Conservation (phyloP, 2,329 filamentous ascomycete genomes). For the Periconia macrospinosa region DNA sequence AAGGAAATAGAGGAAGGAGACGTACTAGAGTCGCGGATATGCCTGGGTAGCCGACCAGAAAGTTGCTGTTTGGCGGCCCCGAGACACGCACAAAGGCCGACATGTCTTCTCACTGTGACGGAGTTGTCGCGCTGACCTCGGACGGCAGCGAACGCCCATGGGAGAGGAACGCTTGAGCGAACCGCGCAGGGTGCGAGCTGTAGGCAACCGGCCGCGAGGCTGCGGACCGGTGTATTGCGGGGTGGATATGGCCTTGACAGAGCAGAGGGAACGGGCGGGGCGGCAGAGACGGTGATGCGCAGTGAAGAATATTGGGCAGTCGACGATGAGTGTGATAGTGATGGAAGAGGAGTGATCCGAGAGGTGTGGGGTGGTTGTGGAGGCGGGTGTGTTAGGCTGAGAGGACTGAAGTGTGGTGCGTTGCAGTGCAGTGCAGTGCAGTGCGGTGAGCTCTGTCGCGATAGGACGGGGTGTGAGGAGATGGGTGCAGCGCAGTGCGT, state of each 20-base stretch:
- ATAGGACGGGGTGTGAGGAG: background rate
- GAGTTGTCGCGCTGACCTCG: conserved; percentile 39
- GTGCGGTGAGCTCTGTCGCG: background rate
- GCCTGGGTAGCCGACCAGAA: conserved; percentile 94
- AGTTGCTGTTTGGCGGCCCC: conserved; percentile 94
- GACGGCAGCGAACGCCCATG: conserved; percentile 38
- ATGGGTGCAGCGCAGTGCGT: background rate
- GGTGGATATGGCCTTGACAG: conserved; percentile 1
- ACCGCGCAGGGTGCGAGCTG: conserved; percentile 2
- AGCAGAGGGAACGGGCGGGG: conserved; percentile 4
- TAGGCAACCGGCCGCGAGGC: background rate
- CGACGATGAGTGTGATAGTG: conserved; percentile 6
- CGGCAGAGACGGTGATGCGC: background rate
- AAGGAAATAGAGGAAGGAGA: conserved; percentile 21
- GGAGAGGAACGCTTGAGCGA: conserved; percentile 17
- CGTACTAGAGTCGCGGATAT: conserved; percentile 96
- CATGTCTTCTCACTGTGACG: conserved; percentile 36
- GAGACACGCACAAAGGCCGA: conserved; percentile 92
- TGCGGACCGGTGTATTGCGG: background rate
- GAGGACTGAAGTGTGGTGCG: background rate
- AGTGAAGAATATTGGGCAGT: background rate
- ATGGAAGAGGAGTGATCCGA: conserved; percentile 3
- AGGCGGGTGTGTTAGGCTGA: conserved; percentile 8
- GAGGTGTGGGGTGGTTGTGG: background rate
- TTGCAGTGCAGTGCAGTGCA: background rate